Conservation (phyloP, 352 stramenopile species). For the Globisporangium okanoganense region DNA sequence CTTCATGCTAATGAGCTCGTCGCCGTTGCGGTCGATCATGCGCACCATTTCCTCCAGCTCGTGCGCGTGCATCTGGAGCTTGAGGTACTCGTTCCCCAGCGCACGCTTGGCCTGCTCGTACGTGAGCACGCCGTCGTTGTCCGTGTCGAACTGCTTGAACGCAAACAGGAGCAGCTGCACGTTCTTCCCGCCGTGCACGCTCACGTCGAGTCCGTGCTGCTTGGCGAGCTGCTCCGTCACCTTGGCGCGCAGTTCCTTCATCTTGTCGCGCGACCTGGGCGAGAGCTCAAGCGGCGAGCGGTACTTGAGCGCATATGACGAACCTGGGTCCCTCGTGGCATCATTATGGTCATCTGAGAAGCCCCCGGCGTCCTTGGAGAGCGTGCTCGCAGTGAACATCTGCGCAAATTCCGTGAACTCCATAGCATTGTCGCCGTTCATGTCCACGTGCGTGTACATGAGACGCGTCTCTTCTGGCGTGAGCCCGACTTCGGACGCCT, state of each 20-base stretch:
- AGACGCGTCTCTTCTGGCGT: constrained; percentile 30
- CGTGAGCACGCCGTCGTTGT: constrained; percentile 71
- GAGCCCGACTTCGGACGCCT: constrained; percentile 58
- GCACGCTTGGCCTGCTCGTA: constrained; percentile 66
- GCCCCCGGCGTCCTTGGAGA: not conserved
- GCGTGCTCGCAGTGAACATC: constrained; percentile 50
- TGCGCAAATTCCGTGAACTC: constrained; percentile 69
- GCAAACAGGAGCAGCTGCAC: constrained; percentile 67
- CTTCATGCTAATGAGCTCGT: constrained; percentile 72
- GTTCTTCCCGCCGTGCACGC: constrained; percentile 58
- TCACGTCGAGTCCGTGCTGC: constrained; percentile 51
- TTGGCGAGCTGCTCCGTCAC: constrained; percentile 53
- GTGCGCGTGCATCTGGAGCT: constrained; percentile 40
- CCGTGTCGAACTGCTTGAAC: constrained; percentile 73
- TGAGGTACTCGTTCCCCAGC: constrained; percentile 54
- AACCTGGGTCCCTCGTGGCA: constrained; percentile 38
- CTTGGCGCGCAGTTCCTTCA: constrained; percentile 61
- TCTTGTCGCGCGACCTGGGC: constrained; percentile 48
- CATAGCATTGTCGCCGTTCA: constrained; percentile 71
- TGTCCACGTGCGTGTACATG: constrained; percentile 57
- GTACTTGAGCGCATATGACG: constrained; percentile 61
- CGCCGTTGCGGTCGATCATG: constrained; percentile 67
- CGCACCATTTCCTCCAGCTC: constrained; percentile 76
- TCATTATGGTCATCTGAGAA: not conserved
- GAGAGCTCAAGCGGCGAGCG: constrained; percentile 59